Conservation (phyloP, 2,329 filamentous ascomycete genomes). For the Pseudogymnoascus sp. region DNA sequence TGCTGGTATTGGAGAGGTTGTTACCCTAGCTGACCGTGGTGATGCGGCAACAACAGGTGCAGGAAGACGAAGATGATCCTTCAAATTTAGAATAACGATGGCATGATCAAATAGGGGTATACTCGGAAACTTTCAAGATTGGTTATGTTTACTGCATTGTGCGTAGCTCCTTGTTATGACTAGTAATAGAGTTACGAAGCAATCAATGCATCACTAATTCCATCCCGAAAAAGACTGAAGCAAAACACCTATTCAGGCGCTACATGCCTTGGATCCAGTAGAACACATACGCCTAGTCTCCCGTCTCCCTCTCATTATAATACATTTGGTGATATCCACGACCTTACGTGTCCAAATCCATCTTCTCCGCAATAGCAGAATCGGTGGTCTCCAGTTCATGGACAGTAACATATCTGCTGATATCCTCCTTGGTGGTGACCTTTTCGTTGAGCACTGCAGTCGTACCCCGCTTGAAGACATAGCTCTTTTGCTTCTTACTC, state of each 20-base stretch:
- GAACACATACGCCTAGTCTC: constrained; percentile 8
- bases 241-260: constrained; percentile 3
- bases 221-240: not conserved
- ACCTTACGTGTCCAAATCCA: constrained; percentile 56
- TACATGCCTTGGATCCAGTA: constrained; percentile 1
- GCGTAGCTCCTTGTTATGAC: not conserved
- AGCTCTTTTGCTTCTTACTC: constrained; percentile 84
- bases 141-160: not conserved
- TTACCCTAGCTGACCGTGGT: constrained; percentile 69
- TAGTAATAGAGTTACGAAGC: not conserved
- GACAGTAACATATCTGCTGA: constrained; percentile 88
- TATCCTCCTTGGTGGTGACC: constrained; percentile 86
- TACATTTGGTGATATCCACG: constrained; percentile 6
- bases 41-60: constrained; percentile 42
- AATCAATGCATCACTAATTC: not conserved
- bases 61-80: constrained; percentile 33
- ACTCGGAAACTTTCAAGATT: not conserved
- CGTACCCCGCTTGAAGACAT: constrained; percentile 83
- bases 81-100: not conserved
- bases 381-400: constrained; percentile 56
- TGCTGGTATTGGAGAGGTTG: constrained; percentile 88
- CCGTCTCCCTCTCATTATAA: constrained; percentile 5
- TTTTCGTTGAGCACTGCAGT: constrained; percentile 94
- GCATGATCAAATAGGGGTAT: constrained; percentile 2
- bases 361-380: constrained; percentile 56